Percentiles rank a stretch among this genome's conserved stretches.
These are phyloP conservation scores for Lanzia echinophila DNA, from an alignment of 2,329 filamentous ascomycete genomes.

Conservation along the genomic window DNA sequence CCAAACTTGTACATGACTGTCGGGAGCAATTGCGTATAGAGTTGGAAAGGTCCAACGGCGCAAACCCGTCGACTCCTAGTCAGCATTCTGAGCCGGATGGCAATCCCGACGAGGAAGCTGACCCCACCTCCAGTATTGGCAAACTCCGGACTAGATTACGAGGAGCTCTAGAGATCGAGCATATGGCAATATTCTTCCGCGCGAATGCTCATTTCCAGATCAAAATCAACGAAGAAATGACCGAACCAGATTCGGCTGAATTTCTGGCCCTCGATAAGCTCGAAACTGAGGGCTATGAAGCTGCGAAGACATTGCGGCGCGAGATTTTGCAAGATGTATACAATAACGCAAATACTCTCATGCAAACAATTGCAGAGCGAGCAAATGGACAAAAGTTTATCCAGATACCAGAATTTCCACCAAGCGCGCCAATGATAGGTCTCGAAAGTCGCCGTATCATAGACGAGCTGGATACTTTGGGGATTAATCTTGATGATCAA, in stretches of 20 bases:
- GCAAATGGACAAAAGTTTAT: conserved; percentile 49
- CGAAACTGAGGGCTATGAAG: conserved; percentile 69
- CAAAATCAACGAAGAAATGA: conserved; percentile 61
- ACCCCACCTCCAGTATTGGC: conserved; percentile 38
- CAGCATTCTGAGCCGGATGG: neutral
- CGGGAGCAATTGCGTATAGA: conserved; percentile 54
- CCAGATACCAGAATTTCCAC: conserved; percentile 54
- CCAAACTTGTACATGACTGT: conserved; percentile 52
- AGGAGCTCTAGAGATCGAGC: conserved; percentile 68
- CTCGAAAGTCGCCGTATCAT: conserved; percentile 3
- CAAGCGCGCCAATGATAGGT: conserved; percentile 45
- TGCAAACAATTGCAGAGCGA: conserved; percentile 53
- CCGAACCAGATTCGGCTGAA: conserved; percentile 58
- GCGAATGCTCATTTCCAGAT: conserved; percentile 81
- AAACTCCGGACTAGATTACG: conserved; percentile 61
- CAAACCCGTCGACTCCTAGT: no score
- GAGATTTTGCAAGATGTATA: conserved; percentile 61
- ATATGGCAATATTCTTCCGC: conserved; percentile 77
- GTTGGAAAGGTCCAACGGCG: conserved; percentile 10
- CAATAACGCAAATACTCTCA: conserved; percentile 53
- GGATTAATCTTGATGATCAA: conserved; percentile 63
- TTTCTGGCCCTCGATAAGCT: conserved; percentile 60
- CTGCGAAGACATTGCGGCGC: conserved; percentile 67
- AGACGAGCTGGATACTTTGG: conserved; percentile 61
- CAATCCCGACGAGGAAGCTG: conserved; percentile 11